phyloP scores from a whole-genome alignment of 768 basidiomycete genomes.

The Macrolepiota dolichaula region DNA sequence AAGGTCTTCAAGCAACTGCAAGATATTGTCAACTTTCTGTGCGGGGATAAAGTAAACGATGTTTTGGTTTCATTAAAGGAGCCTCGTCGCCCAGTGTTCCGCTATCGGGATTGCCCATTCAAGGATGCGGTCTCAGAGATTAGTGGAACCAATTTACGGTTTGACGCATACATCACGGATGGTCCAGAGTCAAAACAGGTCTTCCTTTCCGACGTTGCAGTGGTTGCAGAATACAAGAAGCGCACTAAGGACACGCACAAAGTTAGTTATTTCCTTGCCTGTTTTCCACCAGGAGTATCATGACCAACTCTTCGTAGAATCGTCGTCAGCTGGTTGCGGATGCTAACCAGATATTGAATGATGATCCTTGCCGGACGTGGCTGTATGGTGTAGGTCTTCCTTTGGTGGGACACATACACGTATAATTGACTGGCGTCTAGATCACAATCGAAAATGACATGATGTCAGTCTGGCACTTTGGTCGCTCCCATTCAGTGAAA shows the following conservation, averaged over 20 bases:
- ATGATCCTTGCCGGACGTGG: not conserved
- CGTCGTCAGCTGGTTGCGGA: not conserved
- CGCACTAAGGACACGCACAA: not conserved
- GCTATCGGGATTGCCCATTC: not conserved
- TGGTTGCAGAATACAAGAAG: not conserved
- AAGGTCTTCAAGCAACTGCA: too few relatives aligned
- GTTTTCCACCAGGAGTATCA: too few relatives aligned
- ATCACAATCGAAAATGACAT: not conserved
- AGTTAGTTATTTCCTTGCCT: too few relatives aligned
- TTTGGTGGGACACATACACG: too few relatives aligned
- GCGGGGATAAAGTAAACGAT: too few relatives aligned
- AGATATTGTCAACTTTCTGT: too few relatives aligned
- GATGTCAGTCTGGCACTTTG: conserved; percentile 7
- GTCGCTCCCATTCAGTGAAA: conserved; percentile 1
- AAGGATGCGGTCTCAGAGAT: not conserved
- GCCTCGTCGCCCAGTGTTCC: too few relatives aligned
- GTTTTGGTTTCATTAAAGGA: too few relatives aligned
- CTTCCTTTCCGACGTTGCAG: not conserved
- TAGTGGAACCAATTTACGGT: not conserved
- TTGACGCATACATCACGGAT: not conserved
- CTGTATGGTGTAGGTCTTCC: not conserved
- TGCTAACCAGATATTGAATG: not conserved
- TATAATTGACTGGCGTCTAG: too few relatives aligned
- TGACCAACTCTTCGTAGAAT: not conserved
- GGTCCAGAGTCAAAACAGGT: not conserved